Evolutionary conservation across 345 rosid species (phyloP), one percentile per base, ranked within the genome.

Genomic region (Stellera chamaejasme): DNA sequence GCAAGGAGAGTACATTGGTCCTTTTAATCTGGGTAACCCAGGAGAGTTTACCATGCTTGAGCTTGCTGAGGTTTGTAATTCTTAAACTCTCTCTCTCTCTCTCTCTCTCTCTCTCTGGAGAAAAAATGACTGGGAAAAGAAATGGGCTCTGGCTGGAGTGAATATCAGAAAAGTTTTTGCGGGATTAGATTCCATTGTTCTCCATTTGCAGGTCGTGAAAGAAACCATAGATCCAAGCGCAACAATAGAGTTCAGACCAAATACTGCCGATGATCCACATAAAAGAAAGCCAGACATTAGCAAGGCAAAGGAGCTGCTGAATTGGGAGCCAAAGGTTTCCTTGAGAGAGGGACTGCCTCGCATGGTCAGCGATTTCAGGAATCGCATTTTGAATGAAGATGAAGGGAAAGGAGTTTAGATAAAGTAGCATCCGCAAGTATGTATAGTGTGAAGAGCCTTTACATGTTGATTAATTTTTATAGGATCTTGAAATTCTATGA

Each of bases 21-120:
- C 98, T 11, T 88, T 92, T 77, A 92, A 92, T 68, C 87, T 88
- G 51, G 98, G 98, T 61, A 92, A 92, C 66, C 96, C 98, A 44
- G 98, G 98, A 66, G 98, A 92, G 69, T 92, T 92, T 70, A 92
- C 96, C 48, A 92, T 92, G 98, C 80, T 92, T 27, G 98, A 92
- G 70, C 92, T 92, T 61, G 96, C 98, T 26, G 95, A 91, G 96
- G 97, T 90, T 72, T 67, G 80, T 65, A 51, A 54, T 70, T 43
- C 50, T 55, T 25, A 13, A 49, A 2, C 53, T 44, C 5, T 47
- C 27, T 56, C 45, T 27, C 25, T 51, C 23, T 66, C 32, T 28
- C 10, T 43, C 26, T 42, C 26, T 12, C n/a, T 6, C 49, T 2
- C 26, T 36, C 42, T n/a, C 15, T 45, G 45, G 43, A 50, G 36